Evolutionary conservation across 345 rosid genomes (phyloP).

Genomic region (Gossypioides kirkii): DNA sequence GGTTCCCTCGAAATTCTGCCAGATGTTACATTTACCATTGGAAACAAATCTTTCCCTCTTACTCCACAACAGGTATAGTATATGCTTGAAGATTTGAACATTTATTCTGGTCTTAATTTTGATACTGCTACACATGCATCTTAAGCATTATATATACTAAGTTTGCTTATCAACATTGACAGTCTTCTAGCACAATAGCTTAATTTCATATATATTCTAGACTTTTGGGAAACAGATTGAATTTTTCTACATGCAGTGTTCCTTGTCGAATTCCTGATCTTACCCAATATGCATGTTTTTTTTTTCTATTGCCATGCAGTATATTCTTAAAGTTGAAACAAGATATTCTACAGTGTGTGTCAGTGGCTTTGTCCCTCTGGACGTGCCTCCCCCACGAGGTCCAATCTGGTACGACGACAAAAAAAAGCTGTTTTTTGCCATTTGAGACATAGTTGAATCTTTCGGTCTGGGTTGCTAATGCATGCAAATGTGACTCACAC

Average conservation of each 20-base stretch:
- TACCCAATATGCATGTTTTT: too few species aligned
- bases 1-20: slow-evolving; percentile 34
- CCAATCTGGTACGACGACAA: slow-evolving; percentile 48
- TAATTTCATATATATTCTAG: background rate
- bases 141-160: background rate
- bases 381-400: slow-evolving; percentile 46
- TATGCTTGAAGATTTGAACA: background rate
- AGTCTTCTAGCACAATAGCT: background rate
- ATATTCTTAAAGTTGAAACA: slow-evolving; percentile 31
- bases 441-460: background rate
- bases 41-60: slow-evolving; percentile 37
- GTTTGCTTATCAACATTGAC: background rate
- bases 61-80: slow-evolving; percentile 40
- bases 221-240: background rate
- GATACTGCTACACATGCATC: background rate
- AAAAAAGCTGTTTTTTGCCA: background rate
- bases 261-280: background rate
- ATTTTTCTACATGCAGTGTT: background rate
- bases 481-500: background rate
- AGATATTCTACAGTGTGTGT: slow-evolving; percentile 36
- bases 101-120: background rate
- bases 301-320: slow-evolving; percentile 24
- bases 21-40: slow-evolving; percentile 44
- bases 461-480: background rate
- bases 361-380: slow-evolving; percentile 44